Base-by-base conservation (phyloP, 257 asterid genomes). In the Rhazya stricta region DNA sequence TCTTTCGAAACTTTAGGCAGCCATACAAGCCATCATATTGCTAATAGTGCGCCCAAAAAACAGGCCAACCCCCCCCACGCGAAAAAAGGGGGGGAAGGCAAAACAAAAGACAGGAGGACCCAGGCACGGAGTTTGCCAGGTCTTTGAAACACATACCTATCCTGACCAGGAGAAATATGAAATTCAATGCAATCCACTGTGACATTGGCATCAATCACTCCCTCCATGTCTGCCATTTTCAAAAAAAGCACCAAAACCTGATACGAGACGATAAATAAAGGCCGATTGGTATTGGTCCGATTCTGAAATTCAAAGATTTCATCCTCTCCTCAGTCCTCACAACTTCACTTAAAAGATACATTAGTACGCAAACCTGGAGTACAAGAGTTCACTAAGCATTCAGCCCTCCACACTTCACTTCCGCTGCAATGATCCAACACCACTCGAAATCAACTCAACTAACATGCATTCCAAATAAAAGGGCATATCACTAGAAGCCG, bases 171-270 rank as follows among this genome's bases (percentile, higher is more conserved):
- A 58, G 81, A 79, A 76, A 88, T 84, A 81, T 83, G 91, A 66
- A 95, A 91, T 82, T 95, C 98, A 27, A 91, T 84, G 84, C 75
- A 86, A 81, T 87, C 96, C 67, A 91, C 85, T 13, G 82, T 82
- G 46, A 67, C 73, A 58, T 76, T 73, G 74, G 91, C 83, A 73
- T 83, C 91, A 29, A 86, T 78, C 11, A 71, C 81, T 68, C 80
- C 84, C 62, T 85, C 91, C 98, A 95, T 92, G 78, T 69, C 79
- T 78, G 67, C 84, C 76, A 45, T 43, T 67, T 67, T 73, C 76
- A 71, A 76, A 61, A 42, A 25, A 63, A 63, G 72, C 68, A 77
- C 78, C 54, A 79, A 66, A 67, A 58, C 54, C 91, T 74, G 78
- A 66, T 42, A 73, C 72, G 75, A 74, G 71, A 82, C 82, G 72